Evolutionary conservation across 1,139 yeast genomes (phyloP).

Genomic region (Fermentozyma sake): DNA sequence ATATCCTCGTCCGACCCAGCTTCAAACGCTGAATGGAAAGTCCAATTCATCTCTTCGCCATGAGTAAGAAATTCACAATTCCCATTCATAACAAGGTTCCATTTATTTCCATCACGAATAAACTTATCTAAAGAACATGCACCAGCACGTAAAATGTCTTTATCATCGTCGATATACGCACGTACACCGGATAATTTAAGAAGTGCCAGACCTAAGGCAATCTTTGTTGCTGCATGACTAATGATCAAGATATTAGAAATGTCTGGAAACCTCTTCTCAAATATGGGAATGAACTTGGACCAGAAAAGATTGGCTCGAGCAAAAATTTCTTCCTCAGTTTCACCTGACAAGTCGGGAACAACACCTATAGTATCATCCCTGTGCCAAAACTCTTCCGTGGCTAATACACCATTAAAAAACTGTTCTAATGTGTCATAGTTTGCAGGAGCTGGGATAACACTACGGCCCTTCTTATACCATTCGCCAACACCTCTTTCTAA

Average conservation of each 20-base stretch:
- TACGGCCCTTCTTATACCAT: slow-evolving; percentile 57
- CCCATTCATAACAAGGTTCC: slow-evolving; percentile 64
- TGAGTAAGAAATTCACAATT: slow-evolving; percentile 56
- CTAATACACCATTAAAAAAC: slow-evolving; percentile 47
- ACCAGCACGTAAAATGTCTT: slow-evolving; percentile 40
- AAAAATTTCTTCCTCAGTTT: slow-evolving; percentile 59
- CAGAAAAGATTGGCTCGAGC: slow-evolving; percentile 51
- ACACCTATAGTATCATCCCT: slow-evolving; percentile 41
- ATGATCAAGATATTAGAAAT: slow-evolving; percentile 55
- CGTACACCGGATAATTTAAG: slow-evolving; percentile 44
- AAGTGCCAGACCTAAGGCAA: slow-evolving; percentile 70
- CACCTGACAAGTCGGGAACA: slow-evolving; percentile 59
- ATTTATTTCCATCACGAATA: slow-evolving; percentile 22
- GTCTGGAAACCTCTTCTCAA: slow-evolving; percentile 52
- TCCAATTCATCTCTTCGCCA: slow-evolving; percentile 95
- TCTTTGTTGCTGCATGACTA: slow-evolving; percentile 83
- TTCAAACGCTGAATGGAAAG: slow-evolving; percentile 61
- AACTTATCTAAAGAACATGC: slow-evolving; percentile 44
- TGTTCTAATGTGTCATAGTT: slow-evolving; percentile 39
- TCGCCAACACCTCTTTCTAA: slow-evolving; percentile 74
- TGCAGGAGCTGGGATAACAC: slow-evolving; percentile 57
- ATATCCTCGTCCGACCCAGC: slow-evolving; percentile 79
- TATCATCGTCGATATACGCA: slow-evolving; percentile 45
- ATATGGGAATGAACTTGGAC: slow-evolving; percentile 43
- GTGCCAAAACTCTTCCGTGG: slow-evolving; percentile 35